phyloP scores from a whole-genome alignment of 108 stramenopile genomes.

The Mayamaea pseudoterrestris region DNA sequence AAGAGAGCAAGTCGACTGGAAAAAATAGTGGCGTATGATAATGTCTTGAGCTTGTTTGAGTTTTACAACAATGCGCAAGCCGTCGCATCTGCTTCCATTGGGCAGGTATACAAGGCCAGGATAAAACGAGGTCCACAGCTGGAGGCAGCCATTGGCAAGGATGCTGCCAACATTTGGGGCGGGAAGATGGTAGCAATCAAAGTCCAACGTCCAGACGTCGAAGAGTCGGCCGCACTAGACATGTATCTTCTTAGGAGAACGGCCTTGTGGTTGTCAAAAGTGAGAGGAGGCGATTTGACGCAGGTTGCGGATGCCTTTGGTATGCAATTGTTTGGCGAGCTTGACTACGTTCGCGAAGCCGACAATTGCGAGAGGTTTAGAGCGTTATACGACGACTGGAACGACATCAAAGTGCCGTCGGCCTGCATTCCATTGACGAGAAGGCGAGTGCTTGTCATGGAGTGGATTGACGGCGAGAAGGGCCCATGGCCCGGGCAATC shows the following conservation, averaged over 20 bases:
- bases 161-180: constrained; percentile 55
- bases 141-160: constrained; percentile 25
- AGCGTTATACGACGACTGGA: constrained; percentile 74
- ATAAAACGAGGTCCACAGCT: constrained; percentile 22
- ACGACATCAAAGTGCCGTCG: constrained; percentile 65
- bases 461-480: constrained; percentile 89
- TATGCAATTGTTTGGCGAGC: constrained; percentile 86
- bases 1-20: constrained; percentile 15
- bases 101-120: constrained; percentile 77
- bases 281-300: constrained; percentile 71
- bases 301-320: constrained; percentile 88
- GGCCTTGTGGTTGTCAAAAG: constrained; percentile 60
- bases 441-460: constrained; percentile 75
- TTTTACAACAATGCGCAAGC: constrained; percentile 51
- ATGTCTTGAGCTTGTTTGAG: constrained; percentile 60
- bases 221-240: constrained; percentile 72
- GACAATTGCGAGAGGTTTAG: constrained; percentile 76
- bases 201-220: constrained; percentile 81
- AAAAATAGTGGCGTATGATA: constrained; percentile 50
- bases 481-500: constrained; percentile 78
- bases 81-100: constrained; percentile 82
- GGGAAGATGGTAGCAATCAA: constrained; percentile 77
- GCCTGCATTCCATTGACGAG: constrained; percentile 66
- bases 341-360: constrained; percentile 71
- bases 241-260: constrained; percentile 78